Base-by-base conservation (phyloP, 1,284 basidiomycete genomes). In the Tetrapyrgos nigripes region DNA sequence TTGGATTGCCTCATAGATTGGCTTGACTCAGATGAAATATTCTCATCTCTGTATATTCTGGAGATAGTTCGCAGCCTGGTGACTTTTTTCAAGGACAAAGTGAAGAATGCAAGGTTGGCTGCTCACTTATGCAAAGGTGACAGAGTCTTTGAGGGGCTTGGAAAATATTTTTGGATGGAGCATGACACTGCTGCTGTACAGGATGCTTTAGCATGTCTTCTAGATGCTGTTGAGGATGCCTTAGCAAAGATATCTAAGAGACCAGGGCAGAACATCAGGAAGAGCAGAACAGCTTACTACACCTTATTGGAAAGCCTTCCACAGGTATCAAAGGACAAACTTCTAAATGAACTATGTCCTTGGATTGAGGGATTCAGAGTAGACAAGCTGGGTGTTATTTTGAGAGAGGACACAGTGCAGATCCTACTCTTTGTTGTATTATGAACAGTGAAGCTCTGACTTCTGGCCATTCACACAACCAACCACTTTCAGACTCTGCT, bases 1-100 rank as follows among this genome's bases (percentile, higher is more conserved):
- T 27, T 54, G 8, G 52, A 54, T 23, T 14, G 11, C 11, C 27
- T 54, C 13, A 27, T 54, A 17, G 52, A 54, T 27, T 45, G 43
- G 40, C n/a, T 54, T 4, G 52, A 54, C 28, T 10, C 26, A 17
- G 52, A 54, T 23, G 21, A 40, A 4, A 44, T 54, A 24, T 47
- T 54, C 45, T 23, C 44, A 3, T 9, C 27, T 3, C 9, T 27
- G 14, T 14, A 24, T 14, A 54, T 54, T 28, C 37, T 28, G 6
- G 6, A 19, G 17, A 21, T 55, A 13, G 4, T 55, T 4, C 9
- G 4, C 10, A 55, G 29, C 19, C 53, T 44, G 9, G 11, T 10
- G 11, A 29, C 43, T 28, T 24, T 51, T 19, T 29, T 21, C 21
- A 19, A 4, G 2, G 17, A 37, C 19, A 37, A 35, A 37, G n/a